Evolutionary conservation across 164 flowering plant genomes (phyloP).

Genomic region (Nelumbo lutea): DNA sequence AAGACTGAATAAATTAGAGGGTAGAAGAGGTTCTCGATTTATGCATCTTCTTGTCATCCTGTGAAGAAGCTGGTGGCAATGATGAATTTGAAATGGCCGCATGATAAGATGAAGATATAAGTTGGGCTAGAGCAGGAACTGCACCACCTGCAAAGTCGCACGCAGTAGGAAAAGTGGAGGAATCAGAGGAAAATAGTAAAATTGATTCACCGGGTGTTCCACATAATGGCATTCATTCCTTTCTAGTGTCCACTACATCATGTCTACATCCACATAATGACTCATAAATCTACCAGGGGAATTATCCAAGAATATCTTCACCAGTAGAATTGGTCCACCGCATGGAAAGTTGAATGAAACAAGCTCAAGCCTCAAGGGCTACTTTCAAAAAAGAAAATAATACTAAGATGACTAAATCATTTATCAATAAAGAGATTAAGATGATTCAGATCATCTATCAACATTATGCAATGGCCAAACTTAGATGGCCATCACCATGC

Average conservation of each 20-base stretch:
- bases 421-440: neutral
- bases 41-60: conserved; percentile 38
- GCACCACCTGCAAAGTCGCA: conserved; percentile 69
- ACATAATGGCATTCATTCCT: too few relatives aligned
- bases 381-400: too few relatives aligned
- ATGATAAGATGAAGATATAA: conserved; percentile 75
- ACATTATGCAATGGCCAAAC: neutral
- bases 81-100: conserved; percentile 51
- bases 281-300: neutral
- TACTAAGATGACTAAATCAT: too few relatives aligned
- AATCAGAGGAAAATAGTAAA: too few relatives aligned
- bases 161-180: neutral
- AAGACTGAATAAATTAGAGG: conserved; percentile 6
- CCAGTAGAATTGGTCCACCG: too few relatives aligned
- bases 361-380: too few relatives aligned
- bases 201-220: neutral
- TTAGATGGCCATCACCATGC: too few relatives aligned
- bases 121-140: conserved; percentile 85
- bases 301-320: too few relatives aligned
- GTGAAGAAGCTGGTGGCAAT: conserved; percentile 33
- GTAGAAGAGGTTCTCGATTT: conserved; percentile 52
- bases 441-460: neutral
- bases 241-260: too few relatives aligned
- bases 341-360: too few relatives aligned
- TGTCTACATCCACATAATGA: neutral